These are phyloP conservation scores for Somion occarium DNA, from an alignment of 1,284 basidiomycete genomes.

Conservation along the genomic window DNA sequence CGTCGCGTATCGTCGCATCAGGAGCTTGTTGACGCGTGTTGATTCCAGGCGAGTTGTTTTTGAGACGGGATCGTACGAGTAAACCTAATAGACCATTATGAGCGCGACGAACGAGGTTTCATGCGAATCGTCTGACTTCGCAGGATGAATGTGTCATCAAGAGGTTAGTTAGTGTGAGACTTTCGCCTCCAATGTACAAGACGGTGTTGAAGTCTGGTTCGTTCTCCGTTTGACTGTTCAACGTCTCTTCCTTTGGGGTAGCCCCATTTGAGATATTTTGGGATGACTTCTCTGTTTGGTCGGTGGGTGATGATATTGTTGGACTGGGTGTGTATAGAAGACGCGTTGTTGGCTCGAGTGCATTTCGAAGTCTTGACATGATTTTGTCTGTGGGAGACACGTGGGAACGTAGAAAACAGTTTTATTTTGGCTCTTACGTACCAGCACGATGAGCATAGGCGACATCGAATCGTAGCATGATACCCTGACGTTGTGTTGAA, in stretches of 20 bases:
- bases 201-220: constrained; percentile 34
- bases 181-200: constrained; percentile 84
- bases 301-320: constrained; percentile 11
- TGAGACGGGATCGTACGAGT: constrained; percentile 70
- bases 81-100: constrained; percentile 43
- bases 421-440: constrained; percentile 20
- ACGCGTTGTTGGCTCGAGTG: constrained; percentile 16
- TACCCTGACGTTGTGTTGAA: constrained; percentile 12
- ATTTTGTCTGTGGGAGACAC: constrained; percentile 31
- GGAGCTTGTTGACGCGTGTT: constrained; percentile 67
- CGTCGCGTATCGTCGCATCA: constrained; percentile 89
- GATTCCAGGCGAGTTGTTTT: constrained; percentile 53
- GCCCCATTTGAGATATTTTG: too few relatives aligned
- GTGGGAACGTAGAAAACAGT: background rate
- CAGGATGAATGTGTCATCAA: constrained; percentile 70
- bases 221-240: constrained; percentile 3
- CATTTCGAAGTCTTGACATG: constrained; percentile 26
- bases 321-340: constrained; percentile 20
- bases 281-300: too few relatives aligned
- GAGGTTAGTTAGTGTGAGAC: constrained; percentile 79
- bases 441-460: constrained; percentile 71
- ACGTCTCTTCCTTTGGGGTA: too few relatives aligned
- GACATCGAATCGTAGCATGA: constrained; percentile 77
- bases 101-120: background rate
- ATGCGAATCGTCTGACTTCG: constrained; percentile 30